Evolutionary conservation across 139 green algal species (phyloP).

Genomic region (Tetradesmus lagerheimii): DNA sequence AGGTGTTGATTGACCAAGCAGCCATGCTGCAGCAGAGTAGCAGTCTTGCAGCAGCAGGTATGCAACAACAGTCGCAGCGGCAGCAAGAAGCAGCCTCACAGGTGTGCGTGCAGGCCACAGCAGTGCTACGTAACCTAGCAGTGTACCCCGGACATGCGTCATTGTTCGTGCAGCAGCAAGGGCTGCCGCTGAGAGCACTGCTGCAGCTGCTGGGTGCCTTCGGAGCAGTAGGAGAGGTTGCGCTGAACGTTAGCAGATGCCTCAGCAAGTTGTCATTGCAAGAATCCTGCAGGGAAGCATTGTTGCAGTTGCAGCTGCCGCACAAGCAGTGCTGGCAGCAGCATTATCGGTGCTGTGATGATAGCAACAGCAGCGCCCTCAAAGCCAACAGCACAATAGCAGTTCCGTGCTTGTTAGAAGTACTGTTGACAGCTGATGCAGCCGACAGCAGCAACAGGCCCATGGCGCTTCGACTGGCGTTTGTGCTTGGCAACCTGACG

Average conservation of each 20-base stretch:
- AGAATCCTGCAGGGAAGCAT: not conserved
- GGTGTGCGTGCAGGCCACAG: slow-evolving; percentile 29
- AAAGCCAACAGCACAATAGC: not conserved
- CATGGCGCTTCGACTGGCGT: not conserved
- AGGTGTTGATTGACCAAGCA: not conserved
- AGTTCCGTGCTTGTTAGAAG: not conserved
- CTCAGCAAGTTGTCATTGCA: slow-evolving; percentile 30
- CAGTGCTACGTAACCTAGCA: slow-evolving; percentile 33
- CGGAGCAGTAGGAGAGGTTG: not conserved
- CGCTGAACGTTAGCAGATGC: slow-evolving; percentile 30
- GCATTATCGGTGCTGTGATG: not conserved
- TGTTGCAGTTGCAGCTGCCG: not conserved
- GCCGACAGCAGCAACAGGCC: not conserved
- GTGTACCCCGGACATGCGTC: not conserved
- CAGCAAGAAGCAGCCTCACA: slow-evolving; percentile 5
- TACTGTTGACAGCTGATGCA: not conserved
- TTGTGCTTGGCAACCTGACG: slow-evolving; percentile 29
- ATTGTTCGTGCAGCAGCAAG: slow-evolving; percentile 33
- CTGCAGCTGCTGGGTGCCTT: not conserved
- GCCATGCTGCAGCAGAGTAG: not conserved
- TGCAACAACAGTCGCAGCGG: not conserved
- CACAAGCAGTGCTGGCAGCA: not conserved
- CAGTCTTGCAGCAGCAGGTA: not conserved
- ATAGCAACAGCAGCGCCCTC: not conserved
- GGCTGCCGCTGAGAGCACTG: not conserved